Percentiles rank a stretch among this genome's conserved stretches.
phyloP scores from a whole-genome alignment of 805 yeast genomes.

The Saccharomycopsis oosterbeekiorum region DNA sequence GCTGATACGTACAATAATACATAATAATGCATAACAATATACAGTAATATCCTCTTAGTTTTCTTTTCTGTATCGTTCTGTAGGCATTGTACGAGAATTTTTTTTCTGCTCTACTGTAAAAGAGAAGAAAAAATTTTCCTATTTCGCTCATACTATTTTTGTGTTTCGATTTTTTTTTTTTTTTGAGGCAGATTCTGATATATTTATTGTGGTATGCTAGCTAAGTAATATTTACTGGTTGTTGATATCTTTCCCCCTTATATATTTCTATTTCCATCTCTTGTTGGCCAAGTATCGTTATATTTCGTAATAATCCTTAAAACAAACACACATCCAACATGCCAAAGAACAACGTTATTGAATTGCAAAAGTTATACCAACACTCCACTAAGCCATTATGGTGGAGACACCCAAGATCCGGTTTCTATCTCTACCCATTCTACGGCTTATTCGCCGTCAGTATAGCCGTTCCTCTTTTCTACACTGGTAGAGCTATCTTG shows the following conservation, averaged over 20 bases:
- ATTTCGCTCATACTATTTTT: not conserved
- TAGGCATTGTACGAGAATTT: not conserved
- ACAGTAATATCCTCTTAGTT: not conserved
- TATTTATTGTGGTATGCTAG: too few species aligned
- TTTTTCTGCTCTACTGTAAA: not conserved
- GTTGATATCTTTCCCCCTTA: not conserved
- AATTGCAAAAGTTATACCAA: constrained; percentile 52
- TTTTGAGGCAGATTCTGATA: not conserved
- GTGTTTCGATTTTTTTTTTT: not conserved
- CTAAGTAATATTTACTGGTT: too few species aligned
- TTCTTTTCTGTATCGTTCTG: not conserved
- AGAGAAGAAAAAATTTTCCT: not conserved
- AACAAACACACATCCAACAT: not conserved
- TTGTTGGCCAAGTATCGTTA: not conserved
- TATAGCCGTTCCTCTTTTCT: constrained; percentile 49
- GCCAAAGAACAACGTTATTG: constrained; percentile 36
- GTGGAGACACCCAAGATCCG: constrained; percentile 53
- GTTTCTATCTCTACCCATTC: constrained; percentile 59
- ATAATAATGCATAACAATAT: too few species aligned
- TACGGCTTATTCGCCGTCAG: constrained; percentile 55
- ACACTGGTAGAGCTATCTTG: constrained; percentile 58
- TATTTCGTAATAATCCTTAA: not conserved
- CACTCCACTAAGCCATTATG: constrained; percentile 47
- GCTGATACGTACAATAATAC: too few species aligned
- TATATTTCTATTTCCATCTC: not conserved